phyloP scores from a whole-genome alignment of 2,329 filamentous ascomycete species.

The Colletotrichum magnum region DNA sequence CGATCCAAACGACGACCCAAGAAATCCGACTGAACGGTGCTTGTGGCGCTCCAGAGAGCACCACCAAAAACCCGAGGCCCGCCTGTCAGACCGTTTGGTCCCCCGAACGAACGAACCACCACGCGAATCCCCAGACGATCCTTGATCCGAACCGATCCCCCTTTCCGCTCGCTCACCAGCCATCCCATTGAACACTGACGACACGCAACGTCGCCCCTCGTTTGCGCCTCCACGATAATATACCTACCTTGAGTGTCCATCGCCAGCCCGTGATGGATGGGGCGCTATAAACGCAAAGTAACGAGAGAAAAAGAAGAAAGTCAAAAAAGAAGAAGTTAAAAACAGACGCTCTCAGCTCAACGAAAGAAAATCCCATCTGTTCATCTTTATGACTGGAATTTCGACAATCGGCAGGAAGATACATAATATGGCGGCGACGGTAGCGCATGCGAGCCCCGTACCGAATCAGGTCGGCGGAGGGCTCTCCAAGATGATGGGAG shows the following conservation, averaged over 20 bases:
- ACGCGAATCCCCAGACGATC: slow-evolving; percentile 28
- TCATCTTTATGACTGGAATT: slow-evolving; percentile 38
- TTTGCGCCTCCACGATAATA: not conserved
- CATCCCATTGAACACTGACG: slow-evolving; percentile 29
- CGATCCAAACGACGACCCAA: slow-evolving; percentile 17
- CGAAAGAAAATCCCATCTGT: not conserved
- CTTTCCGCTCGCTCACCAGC: slow-evolving; percentile 20
- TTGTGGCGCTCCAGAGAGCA: not conserved
- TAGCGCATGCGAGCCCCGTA: slow-evolving; percentile 34
- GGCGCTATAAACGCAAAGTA: slow-evolving; percentile 22
- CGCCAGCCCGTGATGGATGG: slow-evolving; percentile 27
- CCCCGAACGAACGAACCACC: slow-evolving; percentile 17
- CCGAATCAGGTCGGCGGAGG: slow-evolving; percentile 37
- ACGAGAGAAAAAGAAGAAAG: slow-evolving; percentile 7
- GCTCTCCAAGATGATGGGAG: slow-evolving; percentile 38
- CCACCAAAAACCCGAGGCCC: slow-evolving; percentile 2
- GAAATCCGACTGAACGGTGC: not conserved
- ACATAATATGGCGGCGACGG: slow-evolving; percentile 40
- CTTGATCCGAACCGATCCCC: slow-evolving; percentile 34
- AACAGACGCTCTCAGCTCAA: not conserved
- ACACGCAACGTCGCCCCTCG: slow-evolving; percentile 3
- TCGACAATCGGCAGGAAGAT: slow-evolving; percentile 34
- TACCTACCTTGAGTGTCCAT: not conserved
- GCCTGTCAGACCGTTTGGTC: slow-evolving; percentile 2
- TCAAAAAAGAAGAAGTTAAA: no score